A percentile compares a stretch with the other conserved stretches of the same genome.
Evolutionary conservation across 1,284 basidiomycete species (phyloP).

Genomic region (Malassezia psittaci): DNA sequence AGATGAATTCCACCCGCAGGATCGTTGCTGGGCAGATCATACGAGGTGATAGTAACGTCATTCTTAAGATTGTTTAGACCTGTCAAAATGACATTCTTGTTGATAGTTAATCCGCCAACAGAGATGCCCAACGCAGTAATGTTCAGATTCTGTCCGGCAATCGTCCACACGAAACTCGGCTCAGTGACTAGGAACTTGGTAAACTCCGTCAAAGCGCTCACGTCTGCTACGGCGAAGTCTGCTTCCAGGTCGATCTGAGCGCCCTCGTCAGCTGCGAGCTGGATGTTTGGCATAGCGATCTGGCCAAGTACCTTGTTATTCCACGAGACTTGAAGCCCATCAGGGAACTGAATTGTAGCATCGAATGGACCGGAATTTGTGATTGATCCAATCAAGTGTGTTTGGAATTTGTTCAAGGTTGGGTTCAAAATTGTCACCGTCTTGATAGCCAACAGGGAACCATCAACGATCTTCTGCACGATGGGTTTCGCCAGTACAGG

Average conservation of each 20-base stretch:
- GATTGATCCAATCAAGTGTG: constrained; percentile 59
- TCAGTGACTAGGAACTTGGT: constrained; percentile 60
- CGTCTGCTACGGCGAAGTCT: constrained; percentile 58
- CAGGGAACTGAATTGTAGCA: constrained; percentile 59
- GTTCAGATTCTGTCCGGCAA: constrained; percentile 59
- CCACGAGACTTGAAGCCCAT: constrained; percentile 61
- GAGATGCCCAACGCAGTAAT: constrained; percentile 51
- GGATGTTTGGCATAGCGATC: constrained; percentile 57
- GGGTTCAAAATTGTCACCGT: constrained; percentile 32
- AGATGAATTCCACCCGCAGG: constrained; percentile 65
- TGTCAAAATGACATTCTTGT: constrained; percentile 60
- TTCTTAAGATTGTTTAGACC: constrained; percentile 63
- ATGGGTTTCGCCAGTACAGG: constrained; percentile 66
- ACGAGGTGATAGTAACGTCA: constrained; percentile 60
- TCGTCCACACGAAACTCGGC: constrained; percentile 64
- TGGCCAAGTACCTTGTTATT: constrained; percentile 56
- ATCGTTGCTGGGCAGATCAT: constrained; percentile 64
- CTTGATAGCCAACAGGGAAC: constrained; percentile 51
- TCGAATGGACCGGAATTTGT: constrained; percentile 69
- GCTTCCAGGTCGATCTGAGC: constrained; percentile 56
- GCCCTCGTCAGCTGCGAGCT: constrained; percentile 55
- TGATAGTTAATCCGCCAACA: constrained; percentile 56
- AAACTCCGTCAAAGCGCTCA: constrained; percentile 58
- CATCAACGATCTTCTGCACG: constrained; percentile 65
- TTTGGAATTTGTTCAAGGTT: constrained; percentile 57